Percentiles rank a stretch among this genome's conserved stretches.
Conservation (phyloP, 352 stramenopile genomes). For the Phytophthora hybrid region DNA sequence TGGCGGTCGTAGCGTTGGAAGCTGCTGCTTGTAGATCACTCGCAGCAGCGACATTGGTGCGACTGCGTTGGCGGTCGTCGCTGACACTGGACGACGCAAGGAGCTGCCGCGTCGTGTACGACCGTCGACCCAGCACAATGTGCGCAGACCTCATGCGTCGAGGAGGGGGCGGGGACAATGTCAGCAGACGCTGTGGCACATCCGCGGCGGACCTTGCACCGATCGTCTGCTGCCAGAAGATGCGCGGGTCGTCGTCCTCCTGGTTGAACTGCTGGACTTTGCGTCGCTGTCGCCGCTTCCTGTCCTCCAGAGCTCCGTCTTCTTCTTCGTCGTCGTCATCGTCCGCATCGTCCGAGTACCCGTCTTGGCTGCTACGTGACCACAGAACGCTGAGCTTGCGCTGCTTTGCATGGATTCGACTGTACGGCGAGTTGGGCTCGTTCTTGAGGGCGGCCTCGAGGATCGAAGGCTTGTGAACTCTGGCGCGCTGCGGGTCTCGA, state of each 20-base stretch:
- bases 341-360: conserved; percentile 16
- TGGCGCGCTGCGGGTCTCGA: conserved; percentile 3
- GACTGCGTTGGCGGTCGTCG: conserved; percentile 11
- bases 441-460: conserved; percentile 21
- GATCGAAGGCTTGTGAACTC: conserved; percentile 26
- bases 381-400: conserved; percentile 48
- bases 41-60: background rate
- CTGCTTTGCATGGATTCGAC: conserved; percentile 42
- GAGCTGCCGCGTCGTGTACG: conserved; percentile 5
- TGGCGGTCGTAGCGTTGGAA: background rate
- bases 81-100: conserved; percentile 5
- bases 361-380: conserved; percentile 16
- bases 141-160: conserved; percentile 11
- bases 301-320: conserved; percentile 3
- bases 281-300: conserved; percentile 36
- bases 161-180: conserved; percentile 20
- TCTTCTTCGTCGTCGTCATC: no score
- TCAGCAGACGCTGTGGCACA: conserved; percentile 34
- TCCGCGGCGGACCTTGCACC: conserved; percentile 51
- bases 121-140: conserved; percentile 31
- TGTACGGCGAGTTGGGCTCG: conserved; percentile 6
- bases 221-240: conserved; percentile 62
- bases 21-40: conserved; percentile 1
- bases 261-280: conserved; percentile 33
- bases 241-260: conserved; percentile 20